Base-by-base conservation (phyloP, 441 rosid genomes). In the Euphorbia celastroides region DNA sequence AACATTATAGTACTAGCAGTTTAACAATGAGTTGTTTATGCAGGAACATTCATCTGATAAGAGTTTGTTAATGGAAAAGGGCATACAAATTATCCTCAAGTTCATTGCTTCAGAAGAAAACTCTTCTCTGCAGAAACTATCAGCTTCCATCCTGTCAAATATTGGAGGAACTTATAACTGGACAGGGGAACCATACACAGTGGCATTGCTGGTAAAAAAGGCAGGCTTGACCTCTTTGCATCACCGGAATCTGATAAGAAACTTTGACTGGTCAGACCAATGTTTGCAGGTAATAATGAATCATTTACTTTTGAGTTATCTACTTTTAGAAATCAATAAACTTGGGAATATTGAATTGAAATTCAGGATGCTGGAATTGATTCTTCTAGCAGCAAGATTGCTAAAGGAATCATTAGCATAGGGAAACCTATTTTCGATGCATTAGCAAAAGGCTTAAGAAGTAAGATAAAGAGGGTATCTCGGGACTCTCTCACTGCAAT, bases 91-190 rank as follows among this genome's bases (percentile, higher is more conserved):
- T 74, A 79, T 93, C 17, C 81, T 89, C 27, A 75, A 82, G 66
- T 79, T 81, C 48, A 34, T 86, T 69, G 76, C 79, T 62, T 72
- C 76, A 30, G 86, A 82, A 65, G 87, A 81, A 51, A 84, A 66
- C 77, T 78, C 82, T 62, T 70, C 62, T 28, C 57, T 64, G 55
- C 93, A 87, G 71, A 59, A 77, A 60, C 75, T 88, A 64, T 81
- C 99, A 27, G 66, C 88, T 46, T 84, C 68, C 64, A 83, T 93
- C 65, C 78, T 91, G 50, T 85, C 97, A 30, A 89, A 93, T 73
- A 76, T 91, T 4, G 99, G 99, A 52, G 97, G 97, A 68, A 93
- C 96, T 60, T 93, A 84, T 77, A 68, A 89, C 46, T 89, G 96
- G 97, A 77, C 83, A 46, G 99, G 97, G 70, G 95, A 93, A 46